Base-by-base conservation (phyloP, 306 rosid species). In the Aeschynomene evenia region DNA sequence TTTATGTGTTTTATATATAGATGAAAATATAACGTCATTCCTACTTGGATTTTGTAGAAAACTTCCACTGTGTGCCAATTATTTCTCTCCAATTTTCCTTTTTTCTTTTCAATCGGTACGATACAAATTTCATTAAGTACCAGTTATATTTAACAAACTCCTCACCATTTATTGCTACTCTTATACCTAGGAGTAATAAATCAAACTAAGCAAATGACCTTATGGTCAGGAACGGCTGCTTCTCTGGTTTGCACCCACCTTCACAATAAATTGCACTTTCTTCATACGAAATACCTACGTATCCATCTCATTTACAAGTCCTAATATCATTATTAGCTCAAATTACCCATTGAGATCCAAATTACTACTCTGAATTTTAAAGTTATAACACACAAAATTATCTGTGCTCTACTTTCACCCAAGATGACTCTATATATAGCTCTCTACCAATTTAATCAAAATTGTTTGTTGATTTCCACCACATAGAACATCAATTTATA, bases 191-290 rank as follows among this genome's bases (percentile, higher is more conserved):
- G n/a, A n/a, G 12, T 16, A 45, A 45, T 9, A 51, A 4, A 51
- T 3, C 57, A 20, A 36, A 20, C n/a, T 11, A 53, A 23, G 55
- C 54, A 69, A 55, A 53, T 55, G 63, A 15, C 6, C 10, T 36
- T 53, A 19, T 61, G 76, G 28, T 63, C 78, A 73, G 8, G 36
- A 45, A 26, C 53, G 22, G 66, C 56, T 59, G 59, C 59, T 16
- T 0, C 72, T 37, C 31, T 23, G 29, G 21, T 0, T 29, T 15
- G 21, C 9, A 15, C 24, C 13, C 56, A n/a, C 55, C 16, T 63
- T 43, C 55, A 24, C 52, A 23, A 7, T 8, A 6, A 10, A 12
- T 34, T 60, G 19, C 66, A 19, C 26, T 10, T 13, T n/a, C n/a
- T 29, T 14, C 22, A 56, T 40, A n/a, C 3, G 21, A 28, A 7